Percentiles rank a stretch among this genome's conserved stretches.
Evolutionary conservation across 805 yeast species (phyloP).

Genomic region (Pichia insulana): DNA sequence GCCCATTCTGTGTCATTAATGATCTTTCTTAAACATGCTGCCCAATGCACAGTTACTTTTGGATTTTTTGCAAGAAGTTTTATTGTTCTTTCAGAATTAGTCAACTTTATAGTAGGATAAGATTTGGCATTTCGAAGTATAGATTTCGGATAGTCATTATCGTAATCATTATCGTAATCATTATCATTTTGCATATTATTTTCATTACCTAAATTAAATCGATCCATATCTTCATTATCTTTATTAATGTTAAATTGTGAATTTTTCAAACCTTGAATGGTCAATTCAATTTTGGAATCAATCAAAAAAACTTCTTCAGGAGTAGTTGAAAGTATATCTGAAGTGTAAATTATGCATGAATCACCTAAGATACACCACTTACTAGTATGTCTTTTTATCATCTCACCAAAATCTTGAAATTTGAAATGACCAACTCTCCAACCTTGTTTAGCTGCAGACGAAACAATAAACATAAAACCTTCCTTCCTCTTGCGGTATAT

Average conservation of each 20-base stretch:
- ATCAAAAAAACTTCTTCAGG: constrained; percentile 87
- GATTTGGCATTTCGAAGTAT: constrained; percentile 31
- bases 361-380: constrained; percentile 89
- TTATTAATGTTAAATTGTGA: constrained; percentile 7
- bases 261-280: constrained; percentile 31
- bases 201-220: constrained; percentile 3
- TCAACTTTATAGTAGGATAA: constrained; percentile 51
- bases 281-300: constrained; percentile 63
- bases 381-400: constrained; percentile 83
- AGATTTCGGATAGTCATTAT: constrained; percentile 26
- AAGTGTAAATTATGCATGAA: constrained; percentile 77
- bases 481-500: constrained; percentile 79
- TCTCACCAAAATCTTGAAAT: constrained; percentile 68
- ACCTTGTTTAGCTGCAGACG: constrained; percentile 83
- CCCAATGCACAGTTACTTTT: constrained; percentile 63
- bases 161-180: constrained; percentile 33
- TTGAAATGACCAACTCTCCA: constrained; percentile 92
- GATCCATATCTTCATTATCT: constrained; percentile 15
- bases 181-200: constrained; percentile 18
- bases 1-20: constrained; percentile 64
- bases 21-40: constrained; percentile 64
- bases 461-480: constrained; percentile 71
- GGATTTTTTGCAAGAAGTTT: constrained; percentile 62
- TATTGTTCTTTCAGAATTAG: constrained; percentile 71
- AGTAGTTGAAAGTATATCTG: constrained; percentile 77